Evolutionary conservation across 2,329 filamentous ascomycete genomes (phyloP), one percentile per base, ranked within the genome.

Genomic region (Ramichloridium luteum): DNA sequence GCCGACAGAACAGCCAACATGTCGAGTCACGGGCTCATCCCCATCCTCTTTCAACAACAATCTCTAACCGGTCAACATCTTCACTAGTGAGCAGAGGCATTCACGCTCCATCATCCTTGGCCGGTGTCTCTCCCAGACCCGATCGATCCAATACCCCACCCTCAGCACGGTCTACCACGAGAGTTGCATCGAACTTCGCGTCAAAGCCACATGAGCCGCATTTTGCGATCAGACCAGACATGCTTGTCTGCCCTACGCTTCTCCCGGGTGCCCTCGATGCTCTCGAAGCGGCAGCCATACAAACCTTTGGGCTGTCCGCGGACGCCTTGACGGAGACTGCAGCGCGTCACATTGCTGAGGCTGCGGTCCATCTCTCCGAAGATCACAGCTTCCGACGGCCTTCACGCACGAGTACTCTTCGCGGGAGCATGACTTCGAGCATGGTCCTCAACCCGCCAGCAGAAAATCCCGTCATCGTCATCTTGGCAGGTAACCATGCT

Each of bases 401-500:
- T 13, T 53, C 51, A 8, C 38, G 51, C 25, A 40, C 48, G 8
- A 51, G 49, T 32, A 41, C 47, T 68, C 65, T 30, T 72, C 82
- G 8, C 62, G 92, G 27, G 57, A 65, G 43, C 56, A 62, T 65
- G 36, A 75, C 67, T 30, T 71, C 68, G 51, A 73, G 62, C 56
- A 66, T 68, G 28, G 71, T 61, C 28, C 67, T 53, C 29, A 63
- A 59, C 30, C 38, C 40, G 16, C 32, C 34, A 4, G 9, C n/a
- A 13, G 30, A 64, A 11, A 59, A 65, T 16, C 68, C 70, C 1
- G 69, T 73, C 5, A 64, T 78, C 30, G 74, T 93, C 13, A 73
- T 96, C 5, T 67, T 96, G n/a, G 86, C 83, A 0, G 88, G 90
- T n/a, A 96, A 94, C 55, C 88, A 93, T 56, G 84, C 84, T 44